Percentiles rank a stretch among this genome's conserved stretches.
These are phyloP conservation scores for Ceratocystis lukuohia DNA, from an alignment of 2,329 filamentous ascomycete genomes.

Conservation along the genomic window DNA sequence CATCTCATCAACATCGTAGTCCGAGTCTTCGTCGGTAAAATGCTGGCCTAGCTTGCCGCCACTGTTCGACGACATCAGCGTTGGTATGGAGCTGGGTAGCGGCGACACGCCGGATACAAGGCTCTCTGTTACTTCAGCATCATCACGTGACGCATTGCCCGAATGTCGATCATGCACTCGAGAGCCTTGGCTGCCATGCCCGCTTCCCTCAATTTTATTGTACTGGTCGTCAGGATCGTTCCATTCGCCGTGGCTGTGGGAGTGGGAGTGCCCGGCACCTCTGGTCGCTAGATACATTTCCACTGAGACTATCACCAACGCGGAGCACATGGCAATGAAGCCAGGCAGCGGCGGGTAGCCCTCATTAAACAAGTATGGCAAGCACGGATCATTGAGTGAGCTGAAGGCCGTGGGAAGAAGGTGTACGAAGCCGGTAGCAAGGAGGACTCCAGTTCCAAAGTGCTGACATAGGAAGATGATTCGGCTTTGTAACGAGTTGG, in stretches of 20 bases:
- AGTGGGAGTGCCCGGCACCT: constrained; percentile 48
- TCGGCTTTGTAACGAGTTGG: constrained; percentile 32
- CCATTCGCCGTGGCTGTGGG: constrained; percentile 37
- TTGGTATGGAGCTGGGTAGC: constrained; percentile 37
- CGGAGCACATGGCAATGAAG: constrained; percentile 66
- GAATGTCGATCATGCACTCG: constrained; percentile 31
- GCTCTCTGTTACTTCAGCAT: constrained; percentile 39
- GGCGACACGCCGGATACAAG: constrained; percentile 47
- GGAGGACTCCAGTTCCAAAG: constrained; percentile 72
- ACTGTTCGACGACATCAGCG: constrained; percentile 25
- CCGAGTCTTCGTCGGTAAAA: constrained; percentile 30
- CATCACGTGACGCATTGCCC: constrained; percentile 37
- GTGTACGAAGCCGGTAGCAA: constrained; percentile 76
- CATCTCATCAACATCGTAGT: constrained; percentile 49
- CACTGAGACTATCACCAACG: constrained; percentile 68
- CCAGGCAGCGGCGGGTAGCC: constrained; percentile 71
- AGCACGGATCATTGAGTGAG: constrained; percentile 54
- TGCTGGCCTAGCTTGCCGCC: background rate
- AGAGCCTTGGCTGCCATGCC: background rate
- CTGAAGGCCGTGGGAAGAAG: constrained; percentile 54
- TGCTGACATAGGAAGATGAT: constrained; percentile 57
- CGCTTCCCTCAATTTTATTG: constrained; percentile 10
- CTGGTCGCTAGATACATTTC: constrained; percentile 78
- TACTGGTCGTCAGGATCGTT: constrained; percentile 32
- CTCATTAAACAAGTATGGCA: constrained; percentile 65